These are phyloP conservation scores for Leishmania major DNA, from an alignment of 208 protist species.

Conservation along the genomic window DNA sequence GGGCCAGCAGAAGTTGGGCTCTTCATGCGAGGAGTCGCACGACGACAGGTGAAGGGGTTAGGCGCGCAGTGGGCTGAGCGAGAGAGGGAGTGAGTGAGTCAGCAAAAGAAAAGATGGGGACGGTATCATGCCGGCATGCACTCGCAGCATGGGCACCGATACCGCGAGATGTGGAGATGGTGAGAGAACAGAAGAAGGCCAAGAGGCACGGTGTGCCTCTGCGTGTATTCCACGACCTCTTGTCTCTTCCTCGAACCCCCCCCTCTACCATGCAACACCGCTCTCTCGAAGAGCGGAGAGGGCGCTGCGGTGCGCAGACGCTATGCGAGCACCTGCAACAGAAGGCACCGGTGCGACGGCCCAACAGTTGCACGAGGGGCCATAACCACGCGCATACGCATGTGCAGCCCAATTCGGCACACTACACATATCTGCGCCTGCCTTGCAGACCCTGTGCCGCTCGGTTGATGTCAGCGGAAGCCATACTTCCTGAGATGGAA, in stretches of 20 bases:
- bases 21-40: neutral
- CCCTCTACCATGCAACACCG: neutral
- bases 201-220: neutral
- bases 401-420: neutral
- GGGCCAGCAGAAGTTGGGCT: neutral
- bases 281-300: neutral
- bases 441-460: neutral
- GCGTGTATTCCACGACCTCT: neutral
- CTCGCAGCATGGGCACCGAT: neutral
- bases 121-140: neutral
- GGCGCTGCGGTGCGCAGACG: neutral
- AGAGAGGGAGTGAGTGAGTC: neutral
- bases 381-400: neutral
- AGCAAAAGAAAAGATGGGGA: neutral
- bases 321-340: neutral
- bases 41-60: neutral
- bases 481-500: neutral
- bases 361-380: neutral
- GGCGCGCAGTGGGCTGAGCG: neutral
- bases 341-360: neutral
- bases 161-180: neutral
- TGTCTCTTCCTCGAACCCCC: neutral
- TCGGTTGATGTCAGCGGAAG: neutral
- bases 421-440: neutral
- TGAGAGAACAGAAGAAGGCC: neutral